Evolutionary conservation across 2,329 filamentous ascomycete species (phyloP).

Genomic region (Pyrenophora seminiperda): DNA sequence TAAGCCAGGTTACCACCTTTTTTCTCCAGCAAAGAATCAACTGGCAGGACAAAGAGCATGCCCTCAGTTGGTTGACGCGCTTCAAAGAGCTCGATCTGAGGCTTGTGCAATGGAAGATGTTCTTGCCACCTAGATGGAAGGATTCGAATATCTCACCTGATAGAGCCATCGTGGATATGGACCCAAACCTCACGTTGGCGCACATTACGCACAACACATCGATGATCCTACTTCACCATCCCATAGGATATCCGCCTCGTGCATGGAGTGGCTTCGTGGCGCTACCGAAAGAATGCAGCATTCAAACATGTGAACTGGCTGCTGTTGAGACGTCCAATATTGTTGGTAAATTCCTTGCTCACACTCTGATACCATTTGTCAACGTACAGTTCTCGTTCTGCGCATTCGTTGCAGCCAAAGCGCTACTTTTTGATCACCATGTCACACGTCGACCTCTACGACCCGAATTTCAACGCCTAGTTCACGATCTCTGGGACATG

Average conservation of each 20-base stretch:
- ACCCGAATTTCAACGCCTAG: conserved; percentile 33
- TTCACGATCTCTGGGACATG: conserved; percentile 37
- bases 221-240: conserved; percentile 43
- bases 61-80: conserved; percentile 41
- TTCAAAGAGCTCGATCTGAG: conserved; percentile 45
- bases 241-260: conserved; percentile 38
- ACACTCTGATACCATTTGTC: conserved; percentile 40
- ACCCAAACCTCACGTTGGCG: conserved; percentile 43
- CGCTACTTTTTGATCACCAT: conserved; percentile 37
- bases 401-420: conserved; percentile 41
- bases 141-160: conserved; percentile 42
- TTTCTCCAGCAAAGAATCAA: conserved; percentile 44
- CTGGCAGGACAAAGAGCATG: conserved; percentile 44
- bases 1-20: conserved; percentile 44
- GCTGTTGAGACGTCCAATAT: conserved; percentile 43
- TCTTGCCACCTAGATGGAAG: conserved; percentile 42
- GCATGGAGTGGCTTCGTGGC: conserved; percentile 42
- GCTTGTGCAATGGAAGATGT: conserved; percentile 43
- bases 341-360: conserved; percentile 39
- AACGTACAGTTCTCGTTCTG: conserved; percentile 45
- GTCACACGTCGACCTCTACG: conserved; percentile 21
- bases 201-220: conserved; percentile 46
- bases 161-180: conserved; percentile 38
- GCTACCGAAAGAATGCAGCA: conserved; percentile 41
- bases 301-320: conserved; percentile 42